These are phyloP conservation scores for Neofusicoccum laricinum DNA, from an alignment of 2,329 filamentous ascomycete species.

Conservation along the genomic window DNA sequence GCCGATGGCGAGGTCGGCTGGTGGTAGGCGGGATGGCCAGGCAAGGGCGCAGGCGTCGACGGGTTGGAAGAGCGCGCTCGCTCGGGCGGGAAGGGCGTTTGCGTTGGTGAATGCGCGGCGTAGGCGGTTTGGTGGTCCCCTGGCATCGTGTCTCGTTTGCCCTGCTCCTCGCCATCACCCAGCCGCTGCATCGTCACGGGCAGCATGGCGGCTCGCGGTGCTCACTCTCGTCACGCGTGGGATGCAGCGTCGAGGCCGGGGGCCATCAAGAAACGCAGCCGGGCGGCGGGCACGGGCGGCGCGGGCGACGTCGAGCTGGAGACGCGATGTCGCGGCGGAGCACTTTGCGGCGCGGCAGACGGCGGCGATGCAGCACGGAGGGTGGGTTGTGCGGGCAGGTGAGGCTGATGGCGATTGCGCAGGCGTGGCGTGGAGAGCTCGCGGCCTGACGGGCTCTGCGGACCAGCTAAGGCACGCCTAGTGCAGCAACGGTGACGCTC, in stretches of 20 bases:
- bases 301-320: constrained; percentile 2
- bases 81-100: constrained; percentile 32
- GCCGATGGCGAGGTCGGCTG: constrained; percentile 37
- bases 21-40: constrained; percentile 26
- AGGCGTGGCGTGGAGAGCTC: constrained; percentile 16
- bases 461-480: constrained; percentile 14
- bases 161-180: constrained; percentile 28
- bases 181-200: constrained; percentile 23
- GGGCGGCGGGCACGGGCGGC: neutral
- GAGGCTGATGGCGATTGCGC: constrained; percentile 3
- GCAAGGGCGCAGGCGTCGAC: constrained; percentile 33
- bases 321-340: constrained; percentile 10
- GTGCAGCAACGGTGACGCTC: constrained; percentile 13
- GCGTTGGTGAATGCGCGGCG: constrained; percentile 33
- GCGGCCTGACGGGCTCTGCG: constrained; percentile 11
- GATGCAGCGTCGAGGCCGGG: neutral
- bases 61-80: constrained; percentile 33
- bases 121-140: constrained; percentile 36
- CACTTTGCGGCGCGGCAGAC: constrained; percentile 5
- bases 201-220: constrained; percentile 13
- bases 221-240: constrained; percentile 8
- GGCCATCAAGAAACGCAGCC: constrained; percentile 11
- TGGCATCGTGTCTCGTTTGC: constrained; percentile 33
- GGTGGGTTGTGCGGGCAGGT: neutral
- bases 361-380: constrained; percentile 2